Base-by-base conservation (phyloP, 106 monocot genomes). In the Acorus calamus region DNA sequence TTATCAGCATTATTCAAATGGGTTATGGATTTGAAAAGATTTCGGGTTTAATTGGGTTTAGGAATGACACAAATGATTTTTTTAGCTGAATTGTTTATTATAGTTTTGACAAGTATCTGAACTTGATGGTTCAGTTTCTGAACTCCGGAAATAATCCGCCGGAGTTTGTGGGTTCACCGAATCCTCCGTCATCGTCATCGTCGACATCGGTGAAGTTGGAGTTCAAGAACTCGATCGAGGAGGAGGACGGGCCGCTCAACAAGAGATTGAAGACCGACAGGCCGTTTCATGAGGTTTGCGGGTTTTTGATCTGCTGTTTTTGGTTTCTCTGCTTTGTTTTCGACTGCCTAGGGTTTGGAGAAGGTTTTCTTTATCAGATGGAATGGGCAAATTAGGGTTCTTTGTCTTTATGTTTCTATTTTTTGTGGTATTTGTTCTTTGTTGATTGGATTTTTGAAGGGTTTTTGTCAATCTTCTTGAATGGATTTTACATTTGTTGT, bases 221-320 rank as follows among this genome's bases (percentile, higher is more conserved):
- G 78, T 41, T 80, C 14, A 83, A 83, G 60, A 83, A 90, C 55
- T 45, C 72, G 5, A 64, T 80, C 50, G 80, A 83, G 41, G 90
- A 86, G 45, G 78, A 83, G 70, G 73, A 76, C 65, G 83, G 90
- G 4, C 76, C 90, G n/a, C 50, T 70, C 3, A 56, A 71, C 53
- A 86, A 90, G 80, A 75, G 75, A 71, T 70, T 64, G 61, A 77
- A 66, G 68, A 45, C 41, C 9, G 60, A 59, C 47, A 42, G 12
- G 11, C 5, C 66, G 6, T 60, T 50, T 8, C 70, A 73, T 13
- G 71, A 83, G 82, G 81, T 78, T 28, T 44, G 65, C 44, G 66
- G 43, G 10, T 14, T 64, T 14, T 57, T n/a, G 11, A 14, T 47
- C 7, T 54, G 49, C 4, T 7, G 55, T 49, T 50, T 28, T 56